A percentile compares a stretch with the other conserved stretches of the same genome.
Conservation (phyloP, 202 grass and related monocot genomes). For the Schoenoplectus tabernaemontani region DNA sequence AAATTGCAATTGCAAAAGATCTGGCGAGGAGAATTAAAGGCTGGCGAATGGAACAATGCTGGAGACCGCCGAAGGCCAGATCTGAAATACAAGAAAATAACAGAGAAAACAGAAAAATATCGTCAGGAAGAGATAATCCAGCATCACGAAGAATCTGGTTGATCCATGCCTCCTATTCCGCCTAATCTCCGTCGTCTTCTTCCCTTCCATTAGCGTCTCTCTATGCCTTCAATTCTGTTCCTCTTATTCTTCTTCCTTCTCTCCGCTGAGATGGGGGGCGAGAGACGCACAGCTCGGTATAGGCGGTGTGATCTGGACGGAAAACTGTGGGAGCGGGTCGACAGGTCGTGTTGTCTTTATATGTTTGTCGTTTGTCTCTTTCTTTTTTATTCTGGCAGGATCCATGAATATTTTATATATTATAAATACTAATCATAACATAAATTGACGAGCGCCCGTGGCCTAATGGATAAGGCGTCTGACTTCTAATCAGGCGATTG, state of each 20-base stretch:
- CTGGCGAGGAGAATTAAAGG: not conserved
- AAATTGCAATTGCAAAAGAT: too few species aligned
- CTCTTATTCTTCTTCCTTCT: too few species aligned
- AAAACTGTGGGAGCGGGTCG: too few species aligned
- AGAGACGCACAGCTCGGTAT: too few species aligned
- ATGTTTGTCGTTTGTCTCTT: too few species aligned
- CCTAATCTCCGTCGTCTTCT: not conserved
- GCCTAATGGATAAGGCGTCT: constrained; percentile 97
- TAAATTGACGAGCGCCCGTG: constrained; percentile 69
- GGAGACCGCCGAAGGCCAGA: constrained; percentile 32
- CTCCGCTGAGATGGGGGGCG: too few species aligned
- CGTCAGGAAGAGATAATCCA: constrained; percentile 83
- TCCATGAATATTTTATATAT: too few species aligned
- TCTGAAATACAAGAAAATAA: constrained; percentile 52
- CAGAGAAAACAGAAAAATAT: constrained; percentile 68
- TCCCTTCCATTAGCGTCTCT: not conserved
- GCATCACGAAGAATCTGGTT: constrained; percentile 54
- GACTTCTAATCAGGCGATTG: constrained; percentile 99
- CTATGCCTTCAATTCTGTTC: too few species aligned
- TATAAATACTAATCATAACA: not conserved
- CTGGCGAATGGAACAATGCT: not conserved
- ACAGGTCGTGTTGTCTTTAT: too few species aligned
- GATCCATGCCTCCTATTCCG: constrained; percentile 51
- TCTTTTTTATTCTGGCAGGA: not conserved
- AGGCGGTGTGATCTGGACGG: too few species aligned